Percentiles rank a stretch among this genome's conserved stretches.
Conservation (phyloP, 371 early-diverging fungal species). For the Smittium culicis region DNA sequence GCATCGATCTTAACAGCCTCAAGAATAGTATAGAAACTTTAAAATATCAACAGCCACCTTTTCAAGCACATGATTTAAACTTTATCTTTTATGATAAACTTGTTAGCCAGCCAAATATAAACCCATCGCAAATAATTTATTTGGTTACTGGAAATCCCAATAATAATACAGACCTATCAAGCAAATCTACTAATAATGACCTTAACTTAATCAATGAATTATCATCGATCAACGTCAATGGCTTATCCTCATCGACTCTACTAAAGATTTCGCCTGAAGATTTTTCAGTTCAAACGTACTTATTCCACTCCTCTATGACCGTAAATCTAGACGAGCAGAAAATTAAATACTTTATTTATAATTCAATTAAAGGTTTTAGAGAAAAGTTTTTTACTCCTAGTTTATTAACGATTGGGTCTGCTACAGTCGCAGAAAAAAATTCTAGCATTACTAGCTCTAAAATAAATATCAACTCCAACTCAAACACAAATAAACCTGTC, state of each 20-base stretch:
- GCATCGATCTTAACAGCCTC: neutral
- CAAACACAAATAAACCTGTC: neutral
- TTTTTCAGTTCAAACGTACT: conserved; percentile 55
- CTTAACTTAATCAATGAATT: conserved; percentile 15
- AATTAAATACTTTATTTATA: conserved; percentile 21
- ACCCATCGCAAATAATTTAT: neutral
- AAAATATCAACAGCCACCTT: neutral
- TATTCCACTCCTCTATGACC: conserved; percentile 39
- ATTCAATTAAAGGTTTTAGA: conserved; percentile 22
- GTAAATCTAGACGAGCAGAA: conserved; percentile 19
- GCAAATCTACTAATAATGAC: neutral
- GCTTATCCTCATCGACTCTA: conserved; percentile 47
- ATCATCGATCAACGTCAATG: conserved; percentile 28
- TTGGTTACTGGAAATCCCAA: neutral
- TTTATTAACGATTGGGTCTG: conserved; percentile 22
- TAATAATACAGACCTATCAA: neutral
- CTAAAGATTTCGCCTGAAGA: conserved; percentile 42
- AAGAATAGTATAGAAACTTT: neutral
- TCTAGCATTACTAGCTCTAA: neutral
- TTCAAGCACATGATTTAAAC: neutral
- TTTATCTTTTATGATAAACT: neutral
- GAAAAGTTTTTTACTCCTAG: conserved; percentile 17
- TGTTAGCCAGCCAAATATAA: neutral
- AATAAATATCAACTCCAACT: too few species aligned
- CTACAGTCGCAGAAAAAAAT: neutral